Percentiles rank a stretch among this genome's conserved stretches.
Evolutionary conservation across 1,284 basidiomycete species (phyloP).

Genomic region (Exsudoporus floridanus): DNA sequence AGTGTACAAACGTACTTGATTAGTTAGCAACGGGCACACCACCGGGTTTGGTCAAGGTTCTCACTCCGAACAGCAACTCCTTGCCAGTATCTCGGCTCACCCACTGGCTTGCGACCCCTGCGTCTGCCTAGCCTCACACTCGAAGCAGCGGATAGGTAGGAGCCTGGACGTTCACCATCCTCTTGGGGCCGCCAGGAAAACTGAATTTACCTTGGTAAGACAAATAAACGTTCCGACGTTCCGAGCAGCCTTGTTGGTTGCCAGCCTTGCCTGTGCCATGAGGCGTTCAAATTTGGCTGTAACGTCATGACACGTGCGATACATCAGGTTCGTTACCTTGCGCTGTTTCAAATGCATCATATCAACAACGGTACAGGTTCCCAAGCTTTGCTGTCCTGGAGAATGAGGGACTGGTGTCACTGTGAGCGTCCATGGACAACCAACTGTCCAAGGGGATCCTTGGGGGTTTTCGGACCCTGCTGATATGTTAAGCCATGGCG

Average conservation of each 20-base stretch:
- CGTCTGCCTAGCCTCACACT: too few relatives aligned
- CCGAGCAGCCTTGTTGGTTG: not conserved
- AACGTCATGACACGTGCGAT: constrained; percentile 7
- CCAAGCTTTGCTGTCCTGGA: constrained; percentile 6
- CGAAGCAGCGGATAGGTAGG: too few relatives aligned
- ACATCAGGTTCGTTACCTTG: constrained; percentile 15
- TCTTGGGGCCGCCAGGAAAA: not conserved
- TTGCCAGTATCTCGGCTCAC: too few relatives aligned
- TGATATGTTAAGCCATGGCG: not conserved
- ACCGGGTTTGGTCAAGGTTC: too few relatives aligned
- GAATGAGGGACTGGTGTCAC: not conserved
- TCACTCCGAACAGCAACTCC: too few relatives aligned
- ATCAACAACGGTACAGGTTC: too few relatives aligned
- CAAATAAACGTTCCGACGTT: not conserved
- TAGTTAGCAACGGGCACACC: too few relatives aligned
- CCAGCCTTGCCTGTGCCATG: constrained; percentile 21
- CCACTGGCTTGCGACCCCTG: too few relatives aligned
- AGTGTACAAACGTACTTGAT: too few relatives aligned
- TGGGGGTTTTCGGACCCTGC: constrained; percentile 7
- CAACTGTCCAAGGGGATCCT: constrained; percentile 7
- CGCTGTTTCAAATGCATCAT: constrained; percentile 5
- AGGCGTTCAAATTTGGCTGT: constrained; percentile 11
- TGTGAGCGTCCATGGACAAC: constrained; percentile 3
- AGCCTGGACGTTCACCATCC: not conserved
- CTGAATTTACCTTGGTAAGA: not conserved